A percentile compares a stretch with the other conserved stretches of the same genome.
These are phyloP conservation scores for Fusarium austroafricanum DNA, from an alignment of 2,329 filamentous ascomycete genomes.

Conservation along the genomic window DNA sequence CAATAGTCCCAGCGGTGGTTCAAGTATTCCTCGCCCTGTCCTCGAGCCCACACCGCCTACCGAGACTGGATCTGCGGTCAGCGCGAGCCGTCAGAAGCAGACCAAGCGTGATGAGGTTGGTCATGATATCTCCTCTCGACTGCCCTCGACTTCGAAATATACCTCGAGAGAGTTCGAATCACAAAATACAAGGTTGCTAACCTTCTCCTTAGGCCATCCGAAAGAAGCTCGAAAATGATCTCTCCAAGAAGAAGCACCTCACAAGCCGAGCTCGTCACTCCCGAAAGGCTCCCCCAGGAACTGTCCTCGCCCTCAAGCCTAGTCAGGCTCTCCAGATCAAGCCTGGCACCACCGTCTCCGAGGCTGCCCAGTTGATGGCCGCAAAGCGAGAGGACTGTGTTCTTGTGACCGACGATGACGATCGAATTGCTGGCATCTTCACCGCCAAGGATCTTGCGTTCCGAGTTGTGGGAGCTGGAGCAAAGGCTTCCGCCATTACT, in stretches of 20 bases:
- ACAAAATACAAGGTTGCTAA: constrained; percentile 27
- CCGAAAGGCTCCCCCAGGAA: constrained; percentile 94
- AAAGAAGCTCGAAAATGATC: constrained; percentile 94
- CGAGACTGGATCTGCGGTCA: constrained; percentile 78
- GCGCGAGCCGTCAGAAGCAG: constrained; percentile 95
- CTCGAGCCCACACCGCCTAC: constrained; percentile 66
- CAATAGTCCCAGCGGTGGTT: constrained; percentile 69
- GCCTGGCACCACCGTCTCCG: constrained; percentile 90
- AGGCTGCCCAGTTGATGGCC: constrained; percentile 98
- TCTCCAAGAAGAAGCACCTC: constrained; percentile 95
- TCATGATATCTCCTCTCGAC: constrained; percentile 38
- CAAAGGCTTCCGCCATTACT: constrained; percentile 89
- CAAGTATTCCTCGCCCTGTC: constrained; percentile 78
- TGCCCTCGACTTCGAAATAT: constrained; percentile 24
- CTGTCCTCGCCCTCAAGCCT: constrained; percentile 93
- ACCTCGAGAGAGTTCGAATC: constrained; percentile 18
- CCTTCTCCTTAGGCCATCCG: constrained; percentile 81
- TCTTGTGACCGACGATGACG: constrained; percentile 96
- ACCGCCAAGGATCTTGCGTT: constrained; percentile 99
- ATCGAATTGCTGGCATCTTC: constrained; percentile 98
- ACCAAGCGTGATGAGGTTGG: constrained; percentile 97
- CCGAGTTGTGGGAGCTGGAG: constrained; percentile 89
- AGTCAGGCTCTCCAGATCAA: constrained; percentile 98
- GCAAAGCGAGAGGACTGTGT: constrained; percentile 99
- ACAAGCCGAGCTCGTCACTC: constrained; percentile 82